Evolutionary conservation across 495 filamentous ascomycete species (phyloP).

Genomic region (Aspergillus sclerotiicarbonarius): DNA sequence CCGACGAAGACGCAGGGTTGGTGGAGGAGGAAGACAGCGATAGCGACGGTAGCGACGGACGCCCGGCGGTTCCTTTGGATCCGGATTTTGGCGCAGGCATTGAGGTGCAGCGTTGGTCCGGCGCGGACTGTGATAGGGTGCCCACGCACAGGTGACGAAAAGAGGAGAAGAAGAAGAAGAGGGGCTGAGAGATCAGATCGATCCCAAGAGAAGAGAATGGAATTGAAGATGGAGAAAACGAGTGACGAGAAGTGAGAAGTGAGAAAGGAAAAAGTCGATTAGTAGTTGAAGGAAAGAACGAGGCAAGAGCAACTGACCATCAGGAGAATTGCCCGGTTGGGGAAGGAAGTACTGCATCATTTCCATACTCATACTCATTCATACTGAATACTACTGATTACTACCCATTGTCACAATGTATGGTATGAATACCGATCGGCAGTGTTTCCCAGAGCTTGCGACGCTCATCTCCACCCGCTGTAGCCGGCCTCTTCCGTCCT

Average conservation of each 20-base stretch:
- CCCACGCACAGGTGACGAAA: slow-evolving; percentile 1
- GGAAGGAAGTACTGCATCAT: too few relatives aligned
- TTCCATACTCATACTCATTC: background rate
- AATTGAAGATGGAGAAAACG: slow-evolving; percentile 1
- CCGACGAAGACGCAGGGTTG: slow-evolving; percentile 7
- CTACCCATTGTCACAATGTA: background rate
- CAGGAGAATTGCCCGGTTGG: background rate
- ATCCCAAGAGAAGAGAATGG: background rate
- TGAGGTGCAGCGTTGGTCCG: slow-evolving; percentile 6
- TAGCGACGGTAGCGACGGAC: slow-evolving; percentile 16
- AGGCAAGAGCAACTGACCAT: background rate
- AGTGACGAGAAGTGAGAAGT: background rate
- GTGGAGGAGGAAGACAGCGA: background rate
- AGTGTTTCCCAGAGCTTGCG: slow-evolving; percentile 13
- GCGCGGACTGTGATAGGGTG: slow-evolving; percentile 12
- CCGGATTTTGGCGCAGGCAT: slow-evolving; percentile 19
- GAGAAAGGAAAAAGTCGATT: too few relatives aligned
- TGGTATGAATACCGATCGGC: too few relatives aligned
- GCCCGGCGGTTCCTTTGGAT: slow-evolving; percentile 16
- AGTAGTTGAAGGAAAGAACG: background rate
- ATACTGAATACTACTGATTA: too few relatives aligned
- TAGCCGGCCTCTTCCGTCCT: background rate
- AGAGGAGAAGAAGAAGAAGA: background rate
- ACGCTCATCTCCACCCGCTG: slow-evolving; percentile 15
- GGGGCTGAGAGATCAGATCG: background rate